Base-by-base conservation (phyloP, 768 basidiomycete species). In the Pilatotrama ljubarskyi region DNA sequence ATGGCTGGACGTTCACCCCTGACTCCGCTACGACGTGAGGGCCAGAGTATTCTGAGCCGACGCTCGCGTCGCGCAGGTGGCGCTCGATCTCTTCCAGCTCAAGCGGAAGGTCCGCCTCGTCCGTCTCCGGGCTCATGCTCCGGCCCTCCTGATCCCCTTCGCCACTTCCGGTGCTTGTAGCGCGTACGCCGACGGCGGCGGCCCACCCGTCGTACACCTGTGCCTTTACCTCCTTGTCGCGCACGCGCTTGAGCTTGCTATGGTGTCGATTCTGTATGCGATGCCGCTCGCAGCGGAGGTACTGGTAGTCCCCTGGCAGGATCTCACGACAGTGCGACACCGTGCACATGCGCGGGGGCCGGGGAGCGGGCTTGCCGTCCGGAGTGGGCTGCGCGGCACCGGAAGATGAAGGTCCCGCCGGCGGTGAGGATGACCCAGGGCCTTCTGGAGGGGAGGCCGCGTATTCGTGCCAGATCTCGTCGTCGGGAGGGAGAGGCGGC, bases 241-340 rank as follows among this genome's bases (percentile, higher is more conserved):
- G 71, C 3, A 78, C 76, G 3, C 81, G 76, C 66, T 83, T 83
- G 47, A 83, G 73, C 59, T 78, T 75, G 63, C 79, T 80, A 61
- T 84, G 82, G 55, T 79, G 75, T 43, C 82, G 74, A 58, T 83
- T 83, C 68, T 84, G 83, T n/a, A 80, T 61, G 2, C 82, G 76
- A 55, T 84, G 83, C 58, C 79, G 76, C 61, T 83, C 83, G 69
- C 83, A 84, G 35, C 82, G 79, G 55, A 82, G 80, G 68, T 72
- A 84, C 13, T 73, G 71, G 67, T 83, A 82, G 24, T 72, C 69
- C 0, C 75, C 76, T 0, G 80, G 79, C 2, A 84, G 75, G 43
- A 83, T 71, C 49, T 76, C 76, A 67, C 81, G 81, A 54, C 83
- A 84, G 64, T 84, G 83, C 25, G 81, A 82, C 20, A 84, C 82